Base-by-base conservation (phyloP, 2,329 filamentous ascomycete species). In the Chalaropsis ovoidea region DNA sequence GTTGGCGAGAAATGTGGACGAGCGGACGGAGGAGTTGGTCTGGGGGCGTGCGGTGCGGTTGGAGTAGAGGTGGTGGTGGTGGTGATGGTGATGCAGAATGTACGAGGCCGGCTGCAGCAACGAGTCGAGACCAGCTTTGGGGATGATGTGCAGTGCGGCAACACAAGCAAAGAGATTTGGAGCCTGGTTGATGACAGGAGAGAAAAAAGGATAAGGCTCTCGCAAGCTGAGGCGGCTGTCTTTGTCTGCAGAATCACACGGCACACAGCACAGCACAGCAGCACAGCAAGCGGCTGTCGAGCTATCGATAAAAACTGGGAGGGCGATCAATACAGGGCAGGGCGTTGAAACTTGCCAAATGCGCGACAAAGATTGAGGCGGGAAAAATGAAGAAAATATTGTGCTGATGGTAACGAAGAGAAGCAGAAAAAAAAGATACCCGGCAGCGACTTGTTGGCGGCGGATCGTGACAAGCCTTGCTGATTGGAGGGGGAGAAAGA, bases 341-440 rank as follows among this genome's bases (percentile, higher is more conserved):
- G 27, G 17, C 54, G 54, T 58, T 19, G 54, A 58, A 58, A 58
- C 27, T 58, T 58, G 54, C 54, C 54, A 58, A 58, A 39, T 58
- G 54, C 54, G 54, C 54, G 54, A 58, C 54, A 35, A 58, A 58
- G 2, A 58, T 15, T 35, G 17, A n/a, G 31, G 17, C 15, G 27
- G 3, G 39, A 58, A 58, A 58, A 4, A 35, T 19, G 31, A 58
- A 58, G 31, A 39, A 35, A 58, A 58, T 58, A 35, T 39, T 39
- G 43, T 19, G 43, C 2, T 58, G 54, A 39, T 58, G 27, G 27
- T 11, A 39, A 58, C n/a, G 31, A 58, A 39, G 39, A 58, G 31
- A 58, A 8, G 2, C 27, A 39, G 24, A 47, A n/a, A 35, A 56
- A 27, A 58, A 58, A 39, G 31, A 52, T 52, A 52, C 19, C 54